Base-by-base conservation (phyloP, 2,329 filamentous ascomycete species). In the Mariannaea elegans region DNA sequence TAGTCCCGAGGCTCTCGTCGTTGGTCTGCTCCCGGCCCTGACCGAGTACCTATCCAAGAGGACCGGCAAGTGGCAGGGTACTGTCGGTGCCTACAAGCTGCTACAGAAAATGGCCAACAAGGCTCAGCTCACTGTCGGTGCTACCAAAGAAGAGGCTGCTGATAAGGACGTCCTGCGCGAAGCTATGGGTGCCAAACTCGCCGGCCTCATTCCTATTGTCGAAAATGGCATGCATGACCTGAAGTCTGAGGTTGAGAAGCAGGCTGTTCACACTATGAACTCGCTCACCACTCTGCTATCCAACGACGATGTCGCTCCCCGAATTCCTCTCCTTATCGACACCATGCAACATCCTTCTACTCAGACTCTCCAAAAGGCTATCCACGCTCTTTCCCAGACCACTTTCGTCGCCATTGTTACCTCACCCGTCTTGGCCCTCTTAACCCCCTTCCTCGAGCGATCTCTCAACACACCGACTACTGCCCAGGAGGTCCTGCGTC, bases 321-420 rank as follows among this genome's bases (percentile, higher is more conserved):
- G 93, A 71, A 94, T 99, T 71, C 93, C 94, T 7, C 87, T 98
- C 3, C 85, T 99, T 47, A 89, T 99, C 77, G 93, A 96, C 75
- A 92, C 93, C 47, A 97, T 99, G 90, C 92, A 97, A 76, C 89
- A 97, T 71, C 95, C 95, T 6, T 97, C 93, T 10, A 84, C 91
- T 13, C 88, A 96, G 77, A 93, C 90, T 24, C 85, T 96, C 56
- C 92, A 97, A 75, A 97, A 97, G 82, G 94, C 95, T 29, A 98
- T 99, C 66, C 95, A 97, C 74, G 95, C 94, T 44, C 84, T 99
- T 44, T 97, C 94, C 4, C 93, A 97, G 81, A 99, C 95, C 10
- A 99, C 95, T n/a, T 99, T 99, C 69, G 95, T 99, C 52, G 94
- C 95, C 56, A 86, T 97, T 65, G 95, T 99, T 69, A 97, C 93